These are phyloP conservation scores for Heritiera fomes DNA, from an alignment of 345 rosid genomes.

Conservation along the genomic window DNA sequence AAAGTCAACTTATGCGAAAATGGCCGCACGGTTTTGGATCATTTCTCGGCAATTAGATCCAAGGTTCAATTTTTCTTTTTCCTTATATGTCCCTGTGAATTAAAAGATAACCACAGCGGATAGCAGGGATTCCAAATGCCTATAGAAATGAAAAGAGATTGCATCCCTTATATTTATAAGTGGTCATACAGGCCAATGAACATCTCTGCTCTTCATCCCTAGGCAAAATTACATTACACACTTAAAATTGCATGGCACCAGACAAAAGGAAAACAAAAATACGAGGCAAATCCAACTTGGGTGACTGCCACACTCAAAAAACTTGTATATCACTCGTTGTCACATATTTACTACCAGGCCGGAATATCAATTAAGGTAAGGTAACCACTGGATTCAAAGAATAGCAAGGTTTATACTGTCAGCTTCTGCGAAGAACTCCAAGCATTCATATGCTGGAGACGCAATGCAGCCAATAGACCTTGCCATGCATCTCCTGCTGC, in stretches of 20 bases:
- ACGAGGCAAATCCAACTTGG: slow-evolving; percentile 13
- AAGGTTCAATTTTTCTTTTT: no score
- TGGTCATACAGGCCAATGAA: slow-evolving; percentile 19
- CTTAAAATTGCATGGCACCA: slow-evolving; percentile 22
- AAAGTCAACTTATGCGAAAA: no score
- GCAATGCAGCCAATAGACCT: slow-evolving; percentile 78
- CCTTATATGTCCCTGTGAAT: no score
- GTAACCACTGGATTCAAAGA: slow-evolving; percentile 5
- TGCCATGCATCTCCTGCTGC: slow-evolving; percentile 85
- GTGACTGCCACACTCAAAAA: not conserved
- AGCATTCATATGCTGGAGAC: slow-evolving; percentile 58
- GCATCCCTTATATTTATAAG: not conserved
- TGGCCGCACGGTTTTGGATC: not conserved
- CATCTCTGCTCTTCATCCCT: slow-evolving; percentile 19
- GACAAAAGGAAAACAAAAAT: slow-evolving; percentile 14
- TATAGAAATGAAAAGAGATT: not conserved
- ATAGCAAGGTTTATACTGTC: slow-evolving; percentile 20
- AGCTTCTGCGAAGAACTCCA: slow-evolving; percentile 47
- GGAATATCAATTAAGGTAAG: not conserved
- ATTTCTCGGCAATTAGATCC: no score
- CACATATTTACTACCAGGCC: slow-evolving; percentile 30
- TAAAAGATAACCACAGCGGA: no score
- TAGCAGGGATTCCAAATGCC: no score
- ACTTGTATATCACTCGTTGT: slow-evolving; percentile 19
- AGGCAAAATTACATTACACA: slow-evolving; percentile 27